Evolutionary conservation across 2,329 filamentous ascomycete species (phyloP), one percentile per base, ranked within the genome.

Genomic region (Stachybotrys echinatus): DNA sequence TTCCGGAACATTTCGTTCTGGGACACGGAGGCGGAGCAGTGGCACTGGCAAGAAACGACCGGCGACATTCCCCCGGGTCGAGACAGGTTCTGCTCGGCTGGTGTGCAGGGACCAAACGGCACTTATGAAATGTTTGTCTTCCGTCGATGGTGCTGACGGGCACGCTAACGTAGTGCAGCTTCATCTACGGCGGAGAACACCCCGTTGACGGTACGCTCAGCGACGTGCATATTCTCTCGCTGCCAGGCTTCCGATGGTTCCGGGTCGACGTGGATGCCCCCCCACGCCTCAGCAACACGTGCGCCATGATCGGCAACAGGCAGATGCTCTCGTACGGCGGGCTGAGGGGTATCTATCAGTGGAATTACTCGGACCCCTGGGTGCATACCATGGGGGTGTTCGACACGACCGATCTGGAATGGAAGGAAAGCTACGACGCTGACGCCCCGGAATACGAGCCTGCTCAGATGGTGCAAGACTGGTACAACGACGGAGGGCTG

Each of bases 271-370:
- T 51, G 23, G 31, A 54, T 5, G 56, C 58, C 0, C 55, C 55
- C 10, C 43, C 48, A 3, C 63, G 64, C 5, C 57, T 59, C 12
- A 61, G 65, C 31, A 66, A 69, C 23, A 55, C 58, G 4, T 74
- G 70, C 51, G 60, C 60, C 5, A 54, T 69, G 4, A 60, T 71
- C 19, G 68, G 67, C 5, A 53, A 56, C 14, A 56, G 70, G 20
- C 70, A 74, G 52, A 67, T 74, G 69, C 49, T 74, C 2, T 64
- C 63, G 18, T 54, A 68, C 10, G 71, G 70, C 19, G 72, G 72
- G 6, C 49, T 59, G 23, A 39, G 21, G 23, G 43, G 31, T 37
- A 34, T 34, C 14, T 8, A 34, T 14, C 27, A 34, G 27, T 54
- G 27, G 45, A 52, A 49, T 6, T 62, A 62, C 10, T 50, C 55